Base-by-base conservation (phyloP, 2,329 filamentous ascomycete genomes). In the Trichophyton verrucosum region DNA sequence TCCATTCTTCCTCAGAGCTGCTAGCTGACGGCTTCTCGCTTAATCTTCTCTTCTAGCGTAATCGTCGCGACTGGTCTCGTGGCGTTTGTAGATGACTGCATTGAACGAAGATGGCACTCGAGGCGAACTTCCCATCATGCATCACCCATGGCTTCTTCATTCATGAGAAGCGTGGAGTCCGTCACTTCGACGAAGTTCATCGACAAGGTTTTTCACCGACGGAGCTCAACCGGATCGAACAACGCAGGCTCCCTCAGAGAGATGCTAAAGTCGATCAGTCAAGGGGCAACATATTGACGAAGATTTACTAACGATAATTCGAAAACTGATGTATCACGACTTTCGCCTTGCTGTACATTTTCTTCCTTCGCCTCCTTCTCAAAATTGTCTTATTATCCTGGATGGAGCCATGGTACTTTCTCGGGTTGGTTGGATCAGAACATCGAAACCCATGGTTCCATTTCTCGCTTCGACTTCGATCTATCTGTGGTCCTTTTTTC, bases 41-140 rank as follows among this genome's bases (percentile, higher is more conserved):
- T 44, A n/a, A 40, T 40, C n/a, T 22, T 22, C 33, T 51, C 20
- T 60, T 47, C 40, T 64, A 95, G 91, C 72, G 86, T 95, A 65
- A 86, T 97, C 64, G 82, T 97, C 64, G 84, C 91, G 55, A 94
- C 91, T n/a, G 92, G 92, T 24, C 82, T 97, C 66, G 85, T 95
- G 67, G 84, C 88, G 6, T 83, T 97, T 51, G 87, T 95, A 58
- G 92, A 97, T 70, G 90, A 97, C 75, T 89, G 86, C 76, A 96
- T 97, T 78, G 88, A 89, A 74, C 81, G 84, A 63, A 84, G 83
- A 61, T 94, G 89, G 83, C 84, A 83, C 67, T 81, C 80, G 66
- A 76, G 77, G 61, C 17, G 20, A 22, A 74, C 74, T 61, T 78
- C 78, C 15, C 77, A 77, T 58, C 72, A 83, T 67, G 76, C 77